Base-by-base conservation (phyloP, 2,329 filamentous ascomycete genomes). In the Trichoderma sp. region DNA sequence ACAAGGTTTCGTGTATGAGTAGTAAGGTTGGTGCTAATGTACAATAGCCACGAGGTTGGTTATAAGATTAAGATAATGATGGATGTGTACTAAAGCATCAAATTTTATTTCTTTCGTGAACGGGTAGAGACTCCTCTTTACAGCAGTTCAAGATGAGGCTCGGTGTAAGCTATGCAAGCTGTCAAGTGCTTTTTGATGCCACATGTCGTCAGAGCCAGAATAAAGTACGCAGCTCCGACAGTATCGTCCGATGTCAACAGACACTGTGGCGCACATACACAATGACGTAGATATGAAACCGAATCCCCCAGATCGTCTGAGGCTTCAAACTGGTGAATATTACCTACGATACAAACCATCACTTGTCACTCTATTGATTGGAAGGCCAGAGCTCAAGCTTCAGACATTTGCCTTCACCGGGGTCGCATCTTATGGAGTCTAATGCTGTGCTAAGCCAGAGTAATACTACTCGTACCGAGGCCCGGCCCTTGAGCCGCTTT, bases 211-310 rank as follows among this genome's bases (percentile, higher is more conserved):
- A 53, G 69, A n/a, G 63, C 24, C 24, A 24, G 33, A 50, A 16
- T 24, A 56, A 38, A 60, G 59, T 65, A 45, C 53, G 41, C n/a
- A 45, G 60, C 59, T 38, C 60, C 29, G 14, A 64, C 69, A 73
- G 69, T 73, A 65, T 38, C 24, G 33, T 14, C 18, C 41, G 35
- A 14, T n/a, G 35, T 21, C 33, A 11, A 29, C 6, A 64, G 18
- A 16, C 69, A 73, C 69, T 73, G 69, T 73, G 60, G 27, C 24
- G 27, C 29, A 73, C 38, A 73, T 56, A 38, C 41, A 41, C 38
- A 72, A 73, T 73, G 69, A 73, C 69, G 69, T 73, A 50, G 69
- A 31, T 33, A 53, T 71, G 68, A 73, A 73, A 56, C 69, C 7
- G 24, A 27, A 50, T 6, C 33, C 9, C 21, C 60, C 41, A 53